phyloP scores from a whole-genome alignment of 768 basidiomycete genomes.

The Dendrothele bispora region DNA sequence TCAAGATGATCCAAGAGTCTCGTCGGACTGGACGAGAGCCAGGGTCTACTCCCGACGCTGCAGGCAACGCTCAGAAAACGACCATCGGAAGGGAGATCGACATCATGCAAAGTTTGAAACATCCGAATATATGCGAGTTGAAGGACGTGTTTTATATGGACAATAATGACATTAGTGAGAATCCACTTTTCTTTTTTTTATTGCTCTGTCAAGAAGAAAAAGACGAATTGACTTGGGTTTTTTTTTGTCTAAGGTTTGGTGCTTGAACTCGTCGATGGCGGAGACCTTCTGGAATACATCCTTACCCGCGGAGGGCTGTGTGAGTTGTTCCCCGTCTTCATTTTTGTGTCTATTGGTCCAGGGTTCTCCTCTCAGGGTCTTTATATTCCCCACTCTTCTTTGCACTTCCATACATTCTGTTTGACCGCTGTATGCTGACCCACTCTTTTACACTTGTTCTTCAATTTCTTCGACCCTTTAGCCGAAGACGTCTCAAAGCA shows the following conservation, averaged over 20 bases:
- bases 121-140: conserved; percentile 81
- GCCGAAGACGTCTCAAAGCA: conserved; percentile 60
- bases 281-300: conserved; percentile 85
- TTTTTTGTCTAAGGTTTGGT: conserved; percentile 60
- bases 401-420: no score
- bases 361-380: no score
- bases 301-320: conserved; percentile 58
- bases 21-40: conserved; percentile 31
- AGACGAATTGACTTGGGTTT: neutral
- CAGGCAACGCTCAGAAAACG: conserved; percentile 21
- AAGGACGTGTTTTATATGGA: conserved; percentile 75
- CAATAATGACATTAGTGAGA: conserved; percentile 57
- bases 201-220: neutral
- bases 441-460: no score
- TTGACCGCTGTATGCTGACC: no score
- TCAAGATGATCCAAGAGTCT: conserved; percentile 81
- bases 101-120: conserved; percentile 74
- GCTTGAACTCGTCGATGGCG: conserved; percentile 83
- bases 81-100: conserved; percentile 71
- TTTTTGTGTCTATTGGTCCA: neutral
- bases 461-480: conserved; percentile 22
- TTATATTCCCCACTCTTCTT: no score
- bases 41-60: conserved; percentile 24
- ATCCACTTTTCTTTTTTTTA: conserved; percentile 8
- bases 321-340: conserved; percentile 30